These are phyloP conservation scores for Platanthera zijinensis DNA, from an alignment of 106 monocot genomes.

Conservation along the genomic window DNA sequence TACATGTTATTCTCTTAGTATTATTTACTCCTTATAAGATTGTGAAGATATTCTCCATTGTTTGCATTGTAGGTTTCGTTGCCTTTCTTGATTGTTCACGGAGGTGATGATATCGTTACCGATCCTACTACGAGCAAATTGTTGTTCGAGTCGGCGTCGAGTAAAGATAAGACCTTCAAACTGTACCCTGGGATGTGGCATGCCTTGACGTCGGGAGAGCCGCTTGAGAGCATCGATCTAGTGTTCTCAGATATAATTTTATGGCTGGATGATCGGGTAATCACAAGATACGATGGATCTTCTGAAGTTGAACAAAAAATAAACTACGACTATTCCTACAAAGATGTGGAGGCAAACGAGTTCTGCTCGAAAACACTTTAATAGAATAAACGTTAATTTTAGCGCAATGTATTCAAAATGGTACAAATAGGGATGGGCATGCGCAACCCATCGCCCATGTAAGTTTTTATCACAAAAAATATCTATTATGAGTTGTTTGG, in stretches of 20 bases:
- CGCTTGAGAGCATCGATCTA: conserved; percentile 12
- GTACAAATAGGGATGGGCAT: no score
- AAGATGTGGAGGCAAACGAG: background rate
- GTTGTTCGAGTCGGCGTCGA: conserved; percentile 4
- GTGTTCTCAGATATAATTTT: conserved; percentile 11
- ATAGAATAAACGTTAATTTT: no score
- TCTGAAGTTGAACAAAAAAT: background rate
- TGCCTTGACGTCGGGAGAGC: conserved; percentile 7
- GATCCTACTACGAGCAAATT: conserved; percentile 6
- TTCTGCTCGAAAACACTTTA: no score
- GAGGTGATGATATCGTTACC: conserved; percentile 13
- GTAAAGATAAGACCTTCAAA: conserved; percentile 14
- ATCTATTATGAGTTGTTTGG: no score
- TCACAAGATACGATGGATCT: background rate
- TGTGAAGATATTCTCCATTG: background rate
- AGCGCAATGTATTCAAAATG: no score
- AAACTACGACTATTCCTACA: background rate
- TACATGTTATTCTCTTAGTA: background rate
- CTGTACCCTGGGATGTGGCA: conserved; percentile 18
- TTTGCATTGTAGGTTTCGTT: conserved; percentile 4
- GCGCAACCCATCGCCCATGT: no score
- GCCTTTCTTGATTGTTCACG: conserved; percentile 15
- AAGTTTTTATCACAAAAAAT: no score
- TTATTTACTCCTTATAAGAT: no score
- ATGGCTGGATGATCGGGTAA: conserved; percentile 1